Evolutionary conservation across 306 rosid genomes (phyloP), one percentile per base, ranked within the genome.

Genomic region (Fagus crenata): DNA sequence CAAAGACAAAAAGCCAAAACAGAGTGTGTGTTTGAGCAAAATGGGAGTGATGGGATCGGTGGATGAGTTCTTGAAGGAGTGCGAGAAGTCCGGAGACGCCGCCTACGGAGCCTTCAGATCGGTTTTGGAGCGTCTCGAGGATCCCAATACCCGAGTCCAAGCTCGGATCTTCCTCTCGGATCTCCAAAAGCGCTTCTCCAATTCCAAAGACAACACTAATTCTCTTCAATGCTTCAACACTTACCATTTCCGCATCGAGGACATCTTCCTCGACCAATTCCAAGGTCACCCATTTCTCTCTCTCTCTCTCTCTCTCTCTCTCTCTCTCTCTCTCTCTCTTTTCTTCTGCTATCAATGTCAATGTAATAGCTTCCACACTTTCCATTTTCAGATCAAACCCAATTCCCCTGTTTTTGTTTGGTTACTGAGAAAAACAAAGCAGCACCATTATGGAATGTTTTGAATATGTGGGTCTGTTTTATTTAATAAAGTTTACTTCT

Each of bases 101-200:
- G 97, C 97, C 1, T 95, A 95, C 80, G 87, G 82, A 12, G 91
- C 92, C 2, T 69, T 95, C 36, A 85, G 99, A 28, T 87, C 85
- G 17, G 81, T 92, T 12, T 85, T 95, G 55, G 99, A 92, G 51
- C 88, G 85, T 11, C 97, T 95, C 2, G 99, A 92, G 77, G 79
- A 92, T 84, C 93, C 97, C 15, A 69, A 77, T 0, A 87, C 97
- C 80, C 86, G 99, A 8, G 78, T 82, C 6, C 77, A 79, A 22
- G 92, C 97, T 60, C 93, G 97, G 80, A 83, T 92, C 83, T 95
- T 95, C 85, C 96, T 95, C 68, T 81, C 97, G 1, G 85, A 87
- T n/a, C 77, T 95, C 69, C 93, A 88, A 81, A 83, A 82, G 14
- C 97, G 96, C 49, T 92, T 95, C 65, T 85, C 89, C 46, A n/a